These are phyloP conservation scores for Backusella parvicylindrica DNA, from an alignment of 192 early-diverging fungal species.

Conservation along the genomic window DNA sequence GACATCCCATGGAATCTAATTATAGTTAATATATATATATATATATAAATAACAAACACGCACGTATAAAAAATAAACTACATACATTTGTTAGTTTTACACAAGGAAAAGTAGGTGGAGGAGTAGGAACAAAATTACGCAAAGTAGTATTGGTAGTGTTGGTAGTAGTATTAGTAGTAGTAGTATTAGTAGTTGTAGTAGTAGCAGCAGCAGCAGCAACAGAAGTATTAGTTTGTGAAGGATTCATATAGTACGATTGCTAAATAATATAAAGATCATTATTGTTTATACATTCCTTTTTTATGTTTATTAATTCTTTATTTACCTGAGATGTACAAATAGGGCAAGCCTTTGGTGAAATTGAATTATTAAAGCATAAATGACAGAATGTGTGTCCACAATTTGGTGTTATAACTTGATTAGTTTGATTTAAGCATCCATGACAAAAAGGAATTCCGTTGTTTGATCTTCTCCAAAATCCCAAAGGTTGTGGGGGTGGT, in stretches of 20 bases:
- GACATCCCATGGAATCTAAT: conserved; percentile 57
- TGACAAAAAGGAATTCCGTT: background rate
- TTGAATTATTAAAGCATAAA: background rate
- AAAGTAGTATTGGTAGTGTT: background rate
- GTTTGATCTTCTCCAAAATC: background rate
- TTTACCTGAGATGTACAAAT: conserved; percentile 1
- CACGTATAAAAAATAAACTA: background rate
- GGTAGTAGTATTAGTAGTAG: too few species aligned
- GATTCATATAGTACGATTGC: background rate
- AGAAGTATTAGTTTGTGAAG: background rate
- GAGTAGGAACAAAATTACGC: background rate
- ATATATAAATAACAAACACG: too few species aligned
- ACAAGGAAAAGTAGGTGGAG: background rate
- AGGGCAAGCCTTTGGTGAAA: background rate
- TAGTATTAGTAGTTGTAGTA: background rate
- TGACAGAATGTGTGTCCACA: background rate
- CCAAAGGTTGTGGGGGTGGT: background rate
- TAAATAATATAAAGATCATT: background rate
- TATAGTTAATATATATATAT: background rate
- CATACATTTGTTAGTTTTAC: conserved; percentile 16
- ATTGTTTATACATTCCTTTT: background rate
- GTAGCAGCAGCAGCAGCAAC: background rate
- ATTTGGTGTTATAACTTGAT: background rate
- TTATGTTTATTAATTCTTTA: background rate
- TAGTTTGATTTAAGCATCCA: background rate